Evolutionary conservation across 306 rosid species (phyloP), one percentile per base, ranked within the genome.

Genomic region (Vigna nakashimae): DNA sequence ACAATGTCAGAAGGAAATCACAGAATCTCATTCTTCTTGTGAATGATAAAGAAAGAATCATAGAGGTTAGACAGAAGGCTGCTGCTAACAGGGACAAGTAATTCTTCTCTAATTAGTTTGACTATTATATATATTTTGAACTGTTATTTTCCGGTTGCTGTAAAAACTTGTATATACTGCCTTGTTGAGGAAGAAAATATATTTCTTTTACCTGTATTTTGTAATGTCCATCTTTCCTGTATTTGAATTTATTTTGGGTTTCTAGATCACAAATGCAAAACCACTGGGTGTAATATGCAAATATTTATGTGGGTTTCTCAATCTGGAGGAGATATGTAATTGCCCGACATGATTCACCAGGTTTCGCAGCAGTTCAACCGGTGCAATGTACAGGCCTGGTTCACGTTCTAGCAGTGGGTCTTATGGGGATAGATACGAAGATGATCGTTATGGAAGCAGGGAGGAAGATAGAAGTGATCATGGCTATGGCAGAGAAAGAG

Each of bases 11-110:
- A 84, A 91, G 83, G 90, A 93, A 90, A 82, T 91, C 98, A 68
- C 95, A 88, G 85, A 87, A 84, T 86, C 91, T 93, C 48, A 90
- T 93, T 71, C 85, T 63, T 60, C 92, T 93, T 76, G 98, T 93
- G 82, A 93, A 88, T 83, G 98, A 93, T 80, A 91, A 91, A 81
- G 98, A 93, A 80, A 90, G 88, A 77, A 84, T 91, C 71, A 82
- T 74, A 72, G 98, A 93, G 88, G 93, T 90, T 67, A 91, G 98
- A 77, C 90, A 91, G 85, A 88, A 93, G 85, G 98, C 98, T 76
- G 93, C 93, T 80, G 85, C 91, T 28, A 93, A 93, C 82, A 90
- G 86, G 88, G 97, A 91, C 76, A 91, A 90, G 98, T 93, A 82
- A 87, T 92, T 80, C 36, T 43, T 48, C 48, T 82, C 67, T 73